These are phyloP conservation scores for Saccharomyces uvarum DNA, from an alignment of 1,139 yeast genomes.

Conservation along the genomic window DNA sequence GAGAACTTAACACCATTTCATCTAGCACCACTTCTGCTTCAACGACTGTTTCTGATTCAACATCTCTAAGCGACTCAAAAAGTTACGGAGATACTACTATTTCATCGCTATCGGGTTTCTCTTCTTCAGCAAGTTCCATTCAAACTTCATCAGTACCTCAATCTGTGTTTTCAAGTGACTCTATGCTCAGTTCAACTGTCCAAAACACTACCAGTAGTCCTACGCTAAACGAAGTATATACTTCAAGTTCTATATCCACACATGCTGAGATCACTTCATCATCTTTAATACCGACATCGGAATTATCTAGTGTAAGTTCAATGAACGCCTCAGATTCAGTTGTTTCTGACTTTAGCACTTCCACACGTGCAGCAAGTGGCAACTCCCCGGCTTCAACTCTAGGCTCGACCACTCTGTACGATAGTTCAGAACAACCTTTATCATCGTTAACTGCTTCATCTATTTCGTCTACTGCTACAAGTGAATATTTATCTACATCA, in stretches of 20 bases:
- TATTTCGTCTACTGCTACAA: background rate
- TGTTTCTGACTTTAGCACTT: too few relatives aligned
- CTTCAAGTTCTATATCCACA: background rate
- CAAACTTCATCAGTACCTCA: slow-evolving; percentile 3
- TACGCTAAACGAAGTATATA: background rate
- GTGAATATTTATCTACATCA: background rate
- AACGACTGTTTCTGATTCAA: background rate
- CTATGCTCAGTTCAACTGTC: slow-evolving; percentile 1
- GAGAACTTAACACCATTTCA: too few relatives aligned
- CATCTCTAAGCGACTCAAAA: background rate
- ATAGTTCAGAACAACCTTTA: too few relatives aligned
- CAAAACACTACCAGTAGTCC: background rate
- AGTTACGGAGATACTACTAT: background rate
- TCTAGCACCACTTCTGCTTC: background rate
- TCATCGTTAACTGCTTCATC: too few relatives aligned
- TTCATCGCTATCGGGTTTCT: background rate
- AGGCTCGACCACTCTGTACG: too few relatives aligned
- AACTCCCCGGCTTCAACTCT: too few relatives aligned
- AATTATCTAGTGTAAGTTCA: too few relatives aligned
- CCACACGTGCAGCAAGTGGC: too few relatives aligned
- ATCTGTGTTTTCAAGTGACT: slow-evolving; percentile 5
- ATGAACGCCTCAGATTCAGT: too few relatives aligned
- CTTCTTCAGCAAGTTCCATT: background rate
- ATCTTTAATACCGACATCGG: too few relatives aligned
- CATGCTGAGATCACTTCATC: background rate